A percentile compares a stretch with the other conserved stretches of the same genome.
phyloP scores from a whole-genome alignment of 2,329 filamentous ascomycete genomes.

The Diaporthe aspalathi region DNA sequence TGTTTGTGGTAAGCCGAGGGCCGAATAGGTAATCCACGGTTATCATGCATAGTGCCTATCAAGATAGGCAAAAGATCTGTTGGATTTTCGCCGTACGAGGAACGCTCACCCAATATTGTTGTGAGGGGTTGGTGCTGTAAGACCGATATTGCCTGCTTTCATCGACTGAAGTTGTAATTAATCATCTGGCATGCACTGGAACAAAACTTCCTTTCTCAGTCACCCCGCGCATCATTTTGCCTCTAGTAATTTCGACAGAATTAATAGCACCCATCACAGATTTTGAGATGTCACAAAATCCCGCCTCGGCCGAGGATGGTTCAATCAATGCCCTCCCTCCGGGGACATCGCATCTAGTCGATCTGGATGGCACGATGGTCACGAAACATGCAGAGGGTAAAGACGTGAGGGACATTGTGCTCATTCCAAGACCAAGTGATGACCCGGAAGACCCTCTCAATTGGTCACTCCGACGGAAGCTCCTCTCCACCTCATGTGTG shows the following conservation, averaged over 20 bases:
- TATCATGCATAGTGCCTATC: neutral
- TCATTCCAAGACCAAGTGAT: conserved; percentile 51
- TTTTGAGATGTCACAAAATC: neutral
- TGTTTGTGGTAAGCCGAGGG: neutral
- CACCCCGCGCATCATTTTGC: neutral
- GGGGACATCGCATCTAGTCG: conserved; percentile 57
- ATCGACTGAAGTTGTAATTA: neutral
- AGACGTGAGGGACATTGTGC: conserved; percentile 52
- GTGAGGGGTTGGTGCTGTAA: neutral
- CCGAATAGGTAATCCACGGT: neutral
- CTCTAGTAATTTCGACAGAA: neutral
- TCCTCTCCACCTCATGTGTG: conserved; percentile 46
- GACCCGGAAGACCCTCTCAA: conserved; percentile 55
- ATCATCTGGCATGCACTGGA: neutral
- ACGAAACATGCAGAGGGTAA: conserved; percentile 44
- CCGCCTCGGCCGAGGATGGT: neutral
- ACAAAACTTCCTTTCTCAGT: neutral
- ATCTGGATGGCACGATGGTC: conserved; percentile 47
- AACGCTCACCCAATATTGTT: neutral
- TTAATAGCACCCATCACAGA: too few relatives aligned
- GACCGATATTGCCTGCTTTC: neutral
- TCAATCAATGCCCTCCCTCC: neutral
- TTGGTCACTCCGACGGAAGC: conserved; percentile 50
- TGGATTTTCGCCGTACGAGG: neutral
- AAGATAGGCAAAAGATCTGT: neutral